phyloP scores from a whole-genome alignment of 2,329 filamentous ascomycete genomes.

The Capronia epimyces region DNA sequence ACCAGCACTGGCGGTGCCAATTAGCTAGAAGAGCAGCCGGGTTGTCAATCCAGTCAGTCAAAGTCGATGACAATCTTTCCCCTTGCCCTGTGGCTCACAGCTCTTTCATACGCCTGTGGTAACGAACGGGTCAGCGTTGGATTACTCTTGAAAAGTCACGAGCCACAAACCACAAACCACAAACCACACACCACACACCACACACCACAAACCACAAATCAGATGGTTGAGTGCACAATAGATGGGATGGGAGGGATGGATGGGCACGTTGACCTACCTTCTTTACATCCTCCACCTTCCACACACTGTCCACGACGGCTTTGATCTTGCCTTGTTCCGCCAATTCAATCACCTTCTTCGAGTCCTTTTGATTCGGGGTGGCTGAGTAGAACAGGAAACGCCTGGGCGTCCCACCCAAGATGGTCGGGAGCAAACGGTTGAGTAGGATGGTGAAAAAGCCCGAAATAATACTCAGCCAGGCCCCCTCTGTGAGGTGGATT shows the following conservation, averaged over 20 bases:
- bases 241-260: not conserved
- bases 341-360: slow-evolving; percentile 33
- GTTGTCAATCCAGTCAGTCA: too few relatives aligned
- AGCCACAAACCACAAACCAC: too few relatives aligned
- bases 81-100: slow-evolving; percentile 7
- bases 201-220: too few relatives aligned
- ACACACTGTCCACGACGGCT: slow-evolving; percentile 37
- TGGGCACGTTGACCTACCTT: slow-evolving; percentile 4
- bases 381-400: slow-evolving; percentile 8
- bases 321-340: slow-evolving; percentile 35
- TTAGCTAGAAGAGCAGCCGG: too few relatives aligned
- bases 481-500: not conserved
- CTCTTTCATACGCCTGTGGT: slow-evolving; percentile 35
- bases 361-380: slow-evolving; percentile 7
- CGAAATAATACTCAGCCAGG: too few relatives aligned
- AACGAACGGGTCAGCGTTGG: not conserved
- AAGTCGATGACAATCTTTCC: slow-evolving; percentile 15
- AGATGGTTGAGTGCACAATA: too few relatives aligned
- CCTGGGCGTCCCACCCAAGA: slow-evolving; percentile 13
- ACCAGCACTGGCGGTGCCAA: too few relatives aligned
- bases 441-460: not conserved
- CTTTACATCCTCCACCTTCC: slow-evolving; percentile 35
- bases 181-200: too few relatives aligned
- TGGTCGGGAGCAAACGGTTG: slow-evolving; percentile 3
- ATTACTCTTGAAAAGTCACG: too few relatives aligned